Evolutionary conservation across 441 rosid genomes (phyloP).

Genomic region (Gossypium schwendimanii): DNA sequence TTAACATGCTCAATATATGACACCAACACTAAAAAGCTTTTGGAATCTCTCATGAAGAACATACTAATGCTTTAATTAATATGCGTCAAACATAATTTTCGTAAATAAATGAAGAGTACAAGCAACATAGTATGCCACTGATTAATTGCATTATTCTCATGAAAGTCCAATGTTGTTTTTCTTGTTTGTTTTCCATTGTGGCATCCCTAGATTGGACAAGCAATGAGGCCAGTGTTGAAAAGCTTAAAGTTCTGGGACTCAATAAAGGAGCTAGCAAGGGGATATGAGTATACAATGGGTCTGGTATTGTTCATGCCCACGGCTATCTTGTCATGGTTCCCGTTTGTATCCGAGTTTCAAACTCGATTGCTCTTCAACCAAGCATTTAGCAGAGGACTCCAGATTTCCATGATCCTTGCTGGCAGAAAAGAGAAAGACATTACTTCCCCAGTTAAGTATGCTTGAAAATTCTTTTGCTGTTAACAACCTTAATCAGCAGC

Average conservation of each 20-base stretch:
- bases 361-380: conserved; percentile 86
- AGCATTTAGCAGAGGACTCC: conserved; percentile 90
- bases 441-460: background rate
- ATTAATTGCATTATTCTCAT: background rate
- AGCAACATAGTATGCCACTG: background rate
- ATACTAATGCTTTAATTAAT: background rate
- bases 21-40: background rate
- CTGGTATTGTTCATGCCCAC: conserved; percentile 57
- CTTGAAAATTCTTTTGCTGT: background rate
- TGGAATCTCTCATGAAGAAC: background rate
- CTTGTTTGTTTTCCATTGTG: background rate
- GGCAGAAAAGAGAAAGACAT: conserved; percentile 41
- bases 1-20: background rate
- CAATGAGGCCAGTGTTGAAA: conserved; percentile 42
- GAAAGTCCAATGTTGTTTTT: background rate
- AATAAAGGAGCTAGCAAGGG: conserved; percentile 81
- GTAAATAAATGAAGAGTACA: background rate
- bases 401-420: conserved; percentile 77
- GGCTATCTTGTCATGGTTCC: conserved; percentile 80
- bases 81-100: background rate
- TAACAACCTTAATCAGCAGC: background rate
- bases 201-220: conserved; percentile 69
- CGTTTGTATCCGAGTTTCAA: conserved; percentile 84
- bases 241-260: conserved; percentile 69
- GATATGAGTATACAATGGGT: conserved; percentile 82